Evolutionary conservation across 257 asterid species (phyloP).

Genomic region (Fraxinus americana): DNA sequence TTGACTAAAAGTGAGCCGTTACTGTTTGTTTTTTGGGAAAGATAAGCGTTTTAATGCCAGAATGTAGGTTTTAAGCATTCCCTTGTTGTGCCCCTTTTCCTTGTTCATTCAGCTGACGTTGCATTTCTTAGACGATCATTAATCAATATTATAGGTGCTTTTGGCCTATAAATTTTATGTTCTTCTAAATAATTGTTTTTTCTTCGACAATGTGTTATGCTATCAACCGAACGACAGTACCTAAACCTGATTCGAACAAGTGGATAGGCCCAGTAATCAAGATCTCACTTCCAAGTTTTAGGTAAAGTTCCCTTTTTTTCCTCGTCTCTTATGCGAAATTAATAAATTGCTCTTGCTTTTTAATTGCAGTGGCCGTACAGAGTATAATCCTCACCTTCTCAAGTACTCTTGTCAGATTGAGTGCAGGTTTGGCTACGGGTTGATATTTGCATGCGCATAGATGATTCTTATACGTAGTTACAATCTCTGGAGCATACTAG

Average conservation of each 20-base stretch:
- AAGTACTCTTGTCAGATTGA: conserved; percentile 92
- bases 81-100: neutral
- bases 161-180: neutral
- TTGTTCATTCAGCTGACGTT: neutral
- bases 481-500: neutral
- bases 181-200: neutral
- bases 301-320: conserved; percentile 40
- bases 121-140: neutral
- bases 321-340: neutral
- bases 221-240: conserved; percentile 37
- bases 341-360: neutral
- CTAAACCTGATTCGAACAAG: conserved; percentile 37
- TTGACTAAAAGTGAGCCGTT: neutral
- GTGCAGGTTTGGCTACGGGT: conserved; percentile 63
- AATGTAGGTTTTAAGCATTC: neutral
- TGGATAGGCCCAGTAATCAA: conserved; percentile 80
- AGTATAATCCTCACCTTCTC: conserved; percentile 75
- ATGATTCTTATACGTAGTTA: neutral
- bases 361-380: conserved; percentile 79
- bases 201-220: neutral
- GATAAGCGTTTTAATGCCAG: neutral
- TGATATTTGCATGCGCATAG: neutral
- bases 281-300: conserved; percentile 92
- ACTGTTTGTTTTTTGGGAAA: neutral
- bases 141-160: neutral